Base-by-base conservation (phyloP, 805 yeast genomes). In the Pichia phayaonensis region DNA sequence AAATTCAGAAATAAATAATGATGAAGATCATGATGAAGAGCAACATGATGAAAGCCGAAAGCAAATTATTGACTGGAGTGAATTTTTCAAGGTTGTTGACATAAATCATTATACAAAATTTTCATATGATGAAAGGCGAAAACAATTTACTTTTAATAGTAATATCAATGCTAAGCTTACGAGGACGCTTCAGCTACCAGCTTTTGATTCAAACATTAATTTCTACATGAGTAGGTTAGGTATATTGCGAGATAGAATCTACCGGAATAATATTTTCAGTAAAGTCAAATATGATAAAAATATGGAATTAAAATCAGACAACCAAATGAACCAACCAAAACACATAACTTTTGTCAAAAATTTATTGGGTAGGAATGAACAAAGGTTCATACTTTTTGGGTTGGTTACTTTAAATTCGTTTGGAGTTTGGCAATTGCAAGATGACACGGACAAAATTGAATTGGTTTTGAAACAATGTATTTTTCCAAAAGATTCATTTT, bases 281-380 rank as follows among this genome's bases (percentile, higher is more conserved):
- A 52, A 52, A 46, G 20, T 52, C 1, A 45, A 47, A 18, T 48
- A 50, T 47, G 52, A 55, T 31, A 24, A 44, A 21, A 27, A 40
- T 13, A 38, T 18, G 8, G 44, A 48, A 2, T 31, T 47, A 5
- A 50, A 50, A 39, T 6, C 23, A 4, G 3, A 10, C 0, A 50
- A 50, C 29, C 53, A 50, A 40, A 50, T 39, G 27, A 44, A 42
- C 7, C 46, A 44, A 21, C 57, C 57, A 10, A 52, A 53, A 31
- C 27, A 75, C 4, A 71, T 92, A 43, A 86, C 96, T 0, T 72
- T 80, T 40, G 81, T 94, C 48, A 90, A 90, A 60, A 90, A 90
- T 64, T 70, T 94, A 52, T 64, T 94, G 27, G 99, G 99, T 29
- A 71, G 96, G 49, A 86, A 85, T 59, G 92, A 92, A 5, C 73